phyloP scores from a whole-genome alignment of 305 asterid genomes.

The Ilex paraguariensis region DNA sequence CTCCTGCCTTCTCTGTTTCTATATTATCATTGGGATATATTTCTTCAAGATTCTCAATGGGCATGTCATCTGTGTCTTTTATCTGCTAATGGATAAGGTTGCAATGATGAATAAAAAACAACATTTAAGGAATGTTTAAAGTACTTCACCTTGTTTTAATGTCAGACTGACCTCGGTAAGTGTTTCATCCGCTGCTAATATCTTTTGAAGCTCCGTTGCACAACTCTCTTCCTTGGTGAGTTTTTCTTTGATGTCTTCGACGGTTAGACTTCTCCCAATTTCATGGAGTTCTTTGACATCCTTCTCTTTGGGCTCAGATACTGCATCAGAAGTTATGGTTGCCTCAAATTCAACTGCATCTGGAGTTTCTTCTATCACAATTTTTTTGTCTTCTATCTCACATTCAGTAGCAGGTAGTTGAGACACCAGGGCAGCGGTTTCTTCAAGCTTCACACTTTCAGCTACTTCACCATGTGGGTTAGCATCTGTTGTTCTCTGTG shows the following conservation, averaged over 20 bases:
- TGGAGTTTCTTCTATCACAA: too few species aligned
- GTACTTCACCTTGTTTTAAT: neutral
- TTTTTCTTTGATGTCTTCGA: neutral
- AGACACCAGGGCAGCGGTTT: too few species aligned
- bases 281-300: neutral
- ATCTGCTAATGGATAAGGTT: neutral
- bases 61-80: neutral
- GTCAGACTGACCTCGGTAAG: neutral
- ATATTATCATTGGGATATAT: neutral
- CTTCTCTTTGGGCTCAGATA: neutral
- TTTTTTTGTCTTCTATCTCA: too few species aligned
- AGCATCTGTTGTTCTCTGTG: neutral
- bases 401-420: too few species aligned
- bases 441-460: too few species aligned
- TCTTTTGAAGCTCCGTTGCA: neutral
- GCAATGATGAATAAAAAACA: too few species aligned
- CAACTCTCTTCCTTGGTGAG: neutral
- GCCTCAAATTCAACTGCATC: too few species aligned
- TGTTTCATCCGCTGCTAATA: neutral
- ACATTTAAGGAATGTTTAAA: neutral
- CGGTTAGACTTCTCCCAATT: too few species aligned
- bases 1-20: neutral
- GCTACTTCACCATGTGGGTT: neutral
- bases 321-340: too few species aligned
- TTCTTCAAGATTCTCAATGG: neutral